A percentile compares a stretch with the other conserved stretches of the same genome.
Evolutionary conservation across 2,329 filamentous ascomycete species (phyloP).

Genomic region (Aureobasidium sp.): DNA sequence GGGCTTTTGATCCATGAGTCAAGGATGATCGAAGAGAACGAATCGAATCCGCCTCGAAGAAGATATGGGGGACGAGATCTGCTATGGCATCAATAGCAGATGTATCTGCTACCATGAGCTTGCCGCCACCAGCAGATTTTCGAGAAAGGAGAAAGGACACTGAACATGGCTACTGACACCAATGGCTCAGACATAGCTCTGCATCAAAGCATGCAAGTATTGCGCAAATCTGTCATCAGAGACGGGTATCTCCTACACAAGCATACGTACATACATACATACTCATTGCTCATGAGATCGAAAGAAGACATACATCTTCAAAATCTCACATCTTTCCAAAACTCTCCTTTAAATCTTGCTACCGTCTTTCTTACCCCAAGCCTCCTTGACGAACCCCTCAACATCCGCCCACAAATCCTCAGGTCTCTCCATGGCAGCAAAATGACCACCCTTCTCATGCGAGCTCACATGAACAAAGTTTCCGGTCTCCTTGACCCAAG

Average conservation of each 20-base stretch:
- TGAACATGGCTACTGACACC: too few relatives aligned
- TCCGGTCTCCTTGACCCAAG: slow-evolving; percentile 40
- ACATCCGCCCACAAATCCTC: slow-evolving; percentile 36
- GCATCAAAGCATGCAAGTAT: too few relatives aligned
- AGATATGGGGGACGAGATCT: too few relatives aligned
- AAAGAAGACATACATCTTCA: neutral
- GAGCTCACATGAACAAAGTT: slow-evolving; percentile 43
- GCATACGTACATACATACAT: too few relatives aligned
- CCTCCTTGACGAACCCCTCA: slow-evolving; percentile 35
- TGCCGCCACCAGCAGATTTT: neutral
- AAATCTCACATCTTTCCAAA: neutral
- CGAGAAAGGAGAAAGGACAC: neutral
- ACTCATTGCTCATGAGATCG: too few relatives aligned
- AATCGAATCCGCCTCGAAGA: too few relatives aligned
- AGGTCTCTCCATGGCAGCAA: slow-evolving; percentile 42
- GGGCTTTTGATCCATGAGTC: neutral
- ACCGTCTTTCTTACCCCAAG: slow-evolving; percentile 13
- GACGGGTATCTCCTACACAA: too few relatives aligned
- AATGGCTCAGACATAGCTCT: too few relatives aligned
- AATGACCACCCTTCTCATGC: slow-evolving; percentile 46
- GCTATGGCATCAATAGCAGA: neutral
- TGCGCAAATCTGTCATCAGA: too few relatives aligned
- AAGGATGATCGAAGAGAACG: too few relatives aligned
- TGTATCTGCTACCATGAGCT: neutral
- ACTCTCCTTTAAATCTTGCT: neutral